Conservation (phyloP, 2,329 filamentous ascomycete species). For the Chaetoscypha palmicola region DNA sequence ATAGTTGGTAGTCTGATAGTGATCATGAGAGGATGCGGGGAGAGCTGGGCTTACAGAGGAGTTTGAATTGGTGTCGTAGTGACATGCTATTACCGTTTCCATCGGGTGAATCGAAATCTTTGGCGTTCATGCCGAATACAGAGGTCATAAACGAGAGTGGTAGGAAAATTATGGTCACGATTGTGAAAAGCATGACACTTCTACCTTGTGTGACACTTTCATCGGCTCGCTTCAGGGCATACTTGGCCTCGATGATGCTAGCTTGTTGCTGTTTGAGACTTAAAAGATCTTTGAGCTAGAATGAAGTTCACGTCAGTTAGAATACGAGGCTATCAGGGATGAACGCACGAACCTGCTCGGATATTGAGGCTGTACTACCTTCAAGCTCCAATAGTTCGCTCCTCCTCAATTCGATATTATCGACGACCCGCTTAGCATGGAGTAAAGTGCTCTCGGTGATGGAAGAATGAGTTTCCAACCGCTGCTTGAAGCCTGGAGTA, state of each 20-base stretch:
- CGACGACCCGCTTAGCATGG: conserved; percentile 1
- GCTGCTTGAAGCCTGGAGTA: neutral
- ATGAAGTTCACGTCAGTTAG: neutral
- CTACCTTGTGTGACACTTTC: conserved; percentile 36
- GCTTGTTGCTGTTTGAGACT: conserved; percentile 41
- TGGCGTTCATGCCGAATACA: conserved; percentile 17
- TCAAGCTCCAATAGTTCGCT: conserved; percentile 5
- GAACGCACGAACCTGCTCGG: conserved; percentile 3
- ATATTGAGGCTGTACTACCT: neutral
- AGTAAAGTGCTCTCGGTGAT: conserved; percentile 4
- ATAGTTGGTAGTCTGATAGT: neutral
- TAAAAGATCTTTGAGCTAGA: conserved; percentile 30
- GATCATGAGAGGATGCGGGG: neutral
- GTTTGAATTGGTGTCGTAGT: conserved; percentile 9
- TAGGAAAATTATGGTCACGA: conserved; percentile 17
- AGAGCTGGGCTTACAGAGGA: conserved; percentile 9
- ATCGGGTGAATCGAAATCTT: conserved; percentile 5
- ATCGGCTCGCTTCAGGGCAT: conserved; percentile 34
- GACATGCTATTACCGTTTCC: conserved; percentile 9
- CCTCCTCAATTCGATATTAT: neutral
- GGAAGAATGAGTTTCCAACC: neutral
- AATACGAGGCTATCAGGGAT: neutral
- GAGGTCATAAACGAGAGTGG: conserved; percentile 19
- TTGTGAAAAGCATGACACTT: conserved; percentile 19
- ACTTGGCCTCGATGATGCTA: conserved; percentile 37